These are phyloP conservation scores for Hemisphaericaspora nanyangensis DNA, from an alignment of 805 yeast species.

Conservation along the genomic window DNA sequence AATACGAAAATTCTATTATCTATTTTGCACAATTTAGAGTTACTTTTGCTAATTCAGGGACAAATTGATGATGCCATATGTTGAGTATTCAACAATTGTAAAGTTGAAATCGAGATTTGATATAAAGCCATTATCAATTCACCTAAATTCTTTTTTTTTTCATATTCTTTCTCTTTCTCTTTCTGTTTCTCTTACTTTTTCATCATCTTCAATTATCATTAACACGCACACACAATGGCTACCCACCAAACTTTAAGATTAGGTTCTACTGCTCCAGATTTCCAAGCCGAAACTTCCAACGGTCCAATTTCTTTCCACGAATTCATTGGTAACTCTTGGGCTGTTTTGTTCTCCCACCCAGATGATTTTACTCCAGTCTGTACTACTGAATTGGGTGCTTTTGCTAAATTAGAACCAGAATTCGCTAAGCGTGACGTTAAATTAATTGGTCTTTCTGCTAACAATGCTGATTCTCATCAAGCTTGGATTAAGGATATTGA, in stretches of 20 bases:
- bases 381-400: constrained; percentile 94
- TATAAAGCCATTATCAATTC: too few relatives aligned
- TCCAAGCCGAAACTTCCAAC: constrained; percentile 74
- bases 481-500: constrained; percentile 91
- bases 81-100: too few relatives aligned
- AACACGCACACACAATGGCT: constrained; percentile 10
- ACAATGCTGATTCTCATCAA: constrained; percentile 72
- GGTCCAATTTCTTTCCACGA: constrained; percentile 88
- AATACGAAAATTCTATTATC: too few relatives aligned
- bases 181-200: neutral
- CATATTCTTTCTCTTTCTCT: neutral
- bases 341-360: constrained; percentile 87
- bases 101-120: too few relatives aligned
- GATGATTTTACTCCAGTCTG: constrained; percentile 97
- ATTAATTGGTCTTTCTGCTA: constrained; percentile 87
- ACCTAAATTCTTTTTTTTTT: neutral
- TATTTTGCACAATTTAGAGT: too few relatives aligned
- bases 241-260: constrained; percentile 47
- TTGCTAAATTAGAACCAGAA: constrained; percentile 84
- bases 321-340: constrained; percentile 83
- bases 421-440: constrained; percentile 81
- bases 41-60: too few relatives aligned
- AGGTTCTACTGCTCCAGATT: constrained; percentile 85
- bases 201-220: neutral
- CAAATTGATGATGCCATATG: too few relatives aligned